Evolutionary conservation across 345 rosid species (phyloP).

Genomic region (Pistacia integerrima): DNA sequence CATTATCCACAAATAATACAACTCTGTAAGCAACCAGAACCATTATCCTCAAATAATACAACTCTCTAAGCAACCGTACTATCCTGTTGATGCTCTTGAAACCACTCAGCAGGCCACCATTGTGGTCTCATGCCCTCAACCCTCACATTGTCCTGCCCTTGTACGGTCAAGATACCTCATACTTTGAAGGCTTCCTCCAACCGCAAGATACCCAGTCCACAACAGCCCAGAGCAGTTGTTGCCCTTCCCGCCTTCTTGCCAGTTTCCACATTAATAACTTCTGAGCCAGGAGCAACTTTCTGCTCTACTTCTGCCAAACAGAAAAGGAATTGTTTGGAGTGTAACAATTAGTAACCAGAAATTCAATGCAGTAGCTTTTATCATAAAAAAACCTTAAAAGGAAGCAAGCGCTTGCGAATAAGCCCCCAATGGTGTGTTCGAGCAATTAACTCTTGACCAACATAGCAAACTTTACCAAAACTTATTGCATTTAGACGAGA

Average conservation of each 20-base stretch:
- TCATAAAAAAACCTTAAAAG: conserved; percentile 59
- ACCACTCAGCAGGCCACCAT: conserved; percentile 94
- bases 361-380: neutral
- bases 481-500: conserved; percentile 85
- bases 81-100: conserved; percentile 43
- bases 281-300: conserved; percentile 64
- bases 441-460: conserved; percentile 94
- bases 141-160: conserved; percentile 57
- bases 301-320: conserved; percentile 48
- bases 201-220: conserved; percentile 76
- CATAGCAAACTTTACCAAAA: conserved; percentile 94
- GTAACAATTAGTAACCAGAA: neutral
- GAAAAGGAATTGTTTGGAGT: neutral
- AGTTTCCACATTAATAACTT: conserved; percentile 53
- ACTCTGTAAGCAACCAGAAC: no score
- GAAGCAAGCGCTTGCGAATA: conserved; percentile 80
- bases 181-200: conserved; percentile 65
- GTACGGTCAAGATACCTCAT: conserved; percentile 40
- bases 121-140: conserved; percentile 67
- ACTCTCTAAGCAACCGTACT: conserved; percentile 26
- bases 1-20: no score
- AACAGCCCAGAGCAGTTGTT: conserved; percentile 65
- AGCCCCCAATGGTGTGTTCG: conserved; percentile 92
- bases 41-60: no score
- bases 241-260: conserved; percentile 80